phyloP scores from a whole-genome alignment of 495 filamentous ascomycete species.

The Elasticomyces elasticus region DNA sequence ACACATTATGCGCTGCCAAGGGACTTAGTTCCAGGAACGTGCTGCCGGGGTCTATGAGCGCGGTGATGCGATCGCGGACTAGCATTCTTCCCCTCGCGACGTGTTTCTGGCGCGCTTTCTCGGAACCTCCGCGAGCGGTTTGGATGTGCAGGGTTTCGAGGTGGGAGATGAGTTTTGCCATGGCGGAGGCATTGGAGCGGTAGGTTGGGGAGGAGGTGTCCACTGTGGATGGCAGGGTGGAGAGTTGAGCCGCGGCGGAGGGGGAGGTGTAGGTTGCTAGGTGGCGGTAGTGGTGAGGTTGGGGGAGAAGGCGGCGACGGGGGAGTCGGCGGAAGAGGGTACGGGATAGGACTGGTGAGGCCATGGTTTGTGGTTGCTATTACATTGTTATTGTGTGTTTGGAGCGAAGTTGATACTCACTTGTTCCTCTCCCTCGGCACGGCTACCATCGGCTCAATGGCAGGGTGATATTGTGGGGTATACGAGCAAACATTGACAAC shows the following conservation, averaged over 20 bases:
- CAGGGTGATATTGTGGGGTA: too few species aligned
- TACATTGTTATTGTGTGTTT: background rate
- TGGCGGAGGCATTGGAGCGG: conserved; percentile 68
- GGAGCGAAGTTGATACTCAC: background rate
- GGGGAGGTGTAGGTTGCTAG: conserved; percentile 38
- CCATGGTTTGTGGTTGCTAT: background rate
- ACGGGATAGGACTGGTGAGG: background rate
- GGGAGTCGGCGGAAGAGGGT: background rate
- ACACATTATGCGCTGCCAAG: conserved; percentile 77
- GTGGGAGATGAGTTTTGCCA: conserved; percentile 57
- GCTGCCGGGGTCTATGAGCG: conserved; percentile 78
- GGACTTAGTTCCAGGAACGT: conserved; percentile 86
- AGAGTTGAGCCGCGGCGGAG: conserved; percentile 54
- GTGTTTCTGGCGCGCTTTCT: conserved; percentile 85
- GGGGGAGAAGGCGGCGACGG: background rate
- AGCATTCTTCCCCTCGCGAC: conserved; percentile 86
- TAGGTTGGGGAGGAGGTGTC: conserved; percentile 71
- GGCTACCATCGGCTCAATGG: too few species aligned
- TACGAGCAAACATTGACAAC: too few species aligned
- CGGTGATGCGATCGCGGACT: conserved; percentile 76
- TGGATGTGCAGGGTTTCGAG: conserved; percentile 59
- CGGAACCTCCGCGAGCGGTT: conserved; percentile 64
- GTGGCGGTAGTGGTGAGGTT: conserved; percentile 12
- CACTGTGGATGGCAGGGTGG: conserved; percentile 61
- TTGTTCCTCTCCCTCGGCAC: background rate